Evolutionary conservation across 164 flowering plant genomes (phyloP).

Genomic region (Euptelea pleiosperma): DNA sequence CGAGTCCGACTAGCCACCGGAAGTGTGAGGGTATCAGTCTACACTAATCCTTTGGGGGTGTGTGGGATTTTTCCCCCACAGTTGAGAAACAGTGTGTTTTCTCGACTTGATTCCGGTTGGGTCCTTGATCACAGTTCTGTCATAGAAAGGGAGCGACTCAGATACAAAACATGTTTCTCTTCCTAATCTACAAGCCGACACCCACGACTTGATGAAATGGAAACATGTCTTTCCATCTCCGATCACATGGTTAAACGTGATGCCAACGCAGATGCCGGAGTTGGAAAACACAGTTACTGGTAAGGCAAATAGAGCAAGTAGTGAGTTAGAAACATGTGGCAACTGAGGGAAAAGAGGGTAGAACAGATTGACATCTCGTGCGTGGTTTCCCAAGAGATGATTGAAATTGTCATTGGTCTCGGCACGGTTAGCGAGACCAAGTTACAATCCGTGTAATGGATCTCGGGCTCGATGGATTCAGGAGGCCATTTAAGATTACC

Average conservation of each 20-base stretch:
- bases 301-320: no score
- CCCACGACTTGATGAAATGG: constrained; percentile 39
- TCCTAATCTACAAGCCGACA: constrained; percentile 15
- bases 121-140: no score
- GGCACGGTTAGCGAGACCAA: constrained; percentile 24
- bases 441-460: constrained; percentile 31
- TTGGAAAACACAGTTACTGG: no score
- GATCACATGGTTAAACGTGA: no score
- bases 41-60: no score
- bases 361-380: constrained; percentile 10
- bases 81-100: no score
- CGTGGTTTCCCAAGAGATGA: constrained; percentile 15
- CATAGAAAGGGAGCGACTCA: no score
- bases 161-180: no score
- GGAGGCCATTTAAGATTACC: constrained; percentile 25
- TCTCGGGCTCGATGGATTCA: constrained; percentile 16
- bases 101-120: constrained; percentile 1
- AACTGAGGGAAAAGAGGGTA: constrained; percentile 26
- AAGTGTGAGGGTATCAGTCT: no score
- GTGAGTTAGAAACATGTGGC: constrained; percentile 5
- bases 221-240: constrained; percentile 27
- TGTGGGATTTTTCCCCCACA: no score
- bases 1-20: no score
- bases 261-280: no score
- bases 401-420: constrained; percentile 13